Base-by-base conservation (phyloP, 768 basidiomycete genomes). In the Russula dissimulans region DNA sequence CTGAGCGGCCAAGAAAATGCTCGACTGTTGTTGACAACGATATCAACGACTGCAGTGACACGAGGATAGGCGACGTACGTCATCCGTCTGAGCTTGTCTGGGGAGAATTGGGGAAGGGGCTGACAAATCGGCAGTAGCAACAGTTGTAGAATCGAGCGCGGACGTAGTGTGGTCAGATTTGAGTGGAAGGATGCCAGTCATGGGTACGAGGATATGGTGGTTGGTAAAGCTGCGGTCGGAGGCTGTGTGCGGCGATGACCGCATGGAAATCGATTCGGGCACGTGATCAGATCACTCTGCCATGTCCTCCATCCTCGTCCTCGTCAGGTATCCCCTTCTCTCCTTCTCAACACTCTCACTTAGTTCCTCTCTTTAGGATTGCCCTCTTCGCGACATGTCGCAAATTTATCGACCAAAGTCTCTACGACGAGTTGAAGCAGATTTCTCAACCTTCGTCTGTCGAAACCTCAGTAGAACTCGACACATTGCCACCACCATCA, bases 1-100 rank as follows among this genome's bases (percentile, higher is more conserved):
- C 69, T 97, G 95, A 0, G 94, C 86, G 8, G 93, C 88, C 11
- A 88, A 77, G 67, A 95, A 91, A 34, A 97, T 86, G 59, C 79
- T 85, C 18, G 73, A 71, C 83, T 86, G 61, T 63, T 29, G 47
- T 61, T 3, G 52, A 14, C 1, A 4, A 18, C 14, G 14, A 26
- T 26, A 26, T 47, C n/a, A 14, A 52, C 26, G 38, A 32, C 15
- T 14, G 11, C 4, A 32, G 18, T 12, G 41, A 54, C 17, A 45
- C 5, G 4, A 61, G 4, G 50, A 41, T 39, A 15, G 29, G 11
- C 3, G 15, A 43, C 47, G 22, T 43, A 66, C 65, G 39, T 60
- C 63, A 11, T 56, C 51, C 3, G 26, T 18, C 22, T 44, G 32
- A 6, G 49, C 48, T 15, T 49, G 22, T 11, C 56, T 48, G 0